Evolutionary conservation across 83 land plant genomes (phyloP), one percentile per base, ranked within the genome.

Genomic region (Isoetes engelmannii): DNA sequence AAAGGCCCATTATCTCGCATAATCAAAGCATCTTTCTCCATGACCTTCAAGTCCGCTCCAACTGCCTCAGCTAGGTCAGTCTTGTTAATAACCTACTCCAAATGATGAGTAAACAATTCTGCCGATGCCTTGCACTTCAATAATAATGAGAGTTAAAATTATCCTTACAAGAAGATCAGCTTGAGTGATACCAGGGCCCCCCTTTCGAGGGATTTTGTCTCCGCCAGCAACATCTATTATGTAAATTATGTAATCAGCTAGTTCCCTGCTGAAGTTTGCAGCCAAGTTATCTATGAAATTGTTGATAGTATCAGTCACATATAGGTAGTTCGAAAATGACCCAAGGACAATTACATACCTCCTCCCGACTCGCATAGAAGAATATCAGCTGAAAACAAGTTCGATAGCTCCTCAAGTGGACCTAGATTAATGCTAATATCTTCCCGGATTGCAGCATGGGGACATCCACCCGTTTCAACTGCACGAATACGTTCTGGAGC

Each of bases 391-490:
- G 82, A 81, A 67, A 76, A 90, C 65, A 81, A 60, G 49, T 74
- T 89, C 44, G 98, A 88, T 7, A 94, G 85, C 82, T 94, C 98
- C 79, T 94, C 98, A 3, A 94, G 84, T 61, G 98, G 98, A 0
- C 98, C 98, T 50, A 94, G 84, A 65, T 94, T 94, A 37, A 94
- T 94, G 75, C 98, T 94, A 69, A 94, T 94, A 77, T 94, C 98
- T 78, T 94, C 98, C 47, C 98, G 81, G 61, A 94, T 94, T 7
- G 98, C 98, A 75, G 98, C 98, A 82, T 94, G 98, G 13, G 98
- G 98, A 64, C 98, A 94, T n/a, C 98, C 98, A 10, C 98, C 98
- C 18, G 98, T 94, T 80, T 94, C 97, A 44, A 94, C 90, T 63
- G 98, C 97, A 20, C 92, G 87, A 61, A 94, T 90, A 63, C 98